Evolutionary conservation across 2,329 filamentous ascomycete genomes (phyloP).

Genomic region (Fusarium sp.): DNA sequence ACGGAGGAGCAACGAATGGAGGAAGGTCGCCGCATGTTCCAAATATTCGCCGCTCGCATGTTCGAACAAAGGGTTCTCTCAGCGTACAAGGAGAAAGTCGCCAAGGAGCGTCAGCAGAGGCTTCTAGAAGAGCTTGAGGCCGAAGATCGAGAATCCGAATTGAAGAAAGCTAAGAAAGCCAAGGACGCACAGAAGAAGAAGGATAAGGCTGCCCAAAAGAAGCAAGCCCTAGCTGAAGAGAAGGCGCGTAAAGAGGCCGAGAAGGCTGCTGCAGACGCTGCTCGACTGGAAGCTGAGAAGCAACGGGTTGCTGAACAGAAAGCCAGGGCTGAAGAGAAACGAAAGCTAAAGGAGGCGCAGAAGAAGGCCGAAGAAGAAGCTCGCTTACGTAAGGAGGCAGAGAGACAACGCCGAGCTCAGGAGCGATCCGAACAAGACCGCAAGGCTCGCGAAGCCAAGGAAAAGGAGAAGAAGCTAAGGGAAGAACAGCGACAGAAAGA

Average conservation of each 20-base stretch:
- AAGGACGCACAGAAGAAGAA: slow-evolving; percentile 96
- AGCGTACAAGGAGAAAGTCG: slow-evolving; percentile 98
- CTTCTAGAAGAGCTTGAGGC: slow-evolving; percentile 92
- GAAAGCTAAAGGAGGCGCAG: slow-evolving; percentile 90
- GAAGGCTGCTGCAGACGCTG: slow-evolving; percentile 87
- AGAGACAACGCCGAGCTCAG: slow-evolving; percentile 81
- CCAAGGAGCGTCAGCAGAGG: slow-evolving; percentile 89
- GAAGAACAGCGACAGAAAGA: slow-evolving; percentile 86
- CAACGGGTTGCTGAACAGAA: slow-evolving; percentile 84
- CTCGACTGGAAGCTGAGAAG: slow-evolving; percentile 79
- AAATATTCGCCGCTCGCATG: slow-evolving; percentile 99
- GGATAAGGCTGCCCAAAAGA: slow-evolving; percentile 91
- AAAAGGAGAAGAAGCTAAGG: slow-evolving; percentile 85
- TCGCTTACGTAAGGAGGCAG: slow-evolving; percentile 83
- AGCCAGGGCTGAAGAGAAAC: slow-evolving; percentile 87
- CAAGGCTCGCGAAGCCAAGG: slow-evolving; percentile 72
- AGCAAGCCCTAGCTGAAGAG: slow-evolving; percentile 89
- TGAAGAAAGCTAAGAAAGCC: slow-evolving; percentile 91
- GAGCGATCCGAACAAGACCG: slow-evolving; percentile 90
- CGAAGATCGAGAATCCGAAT: slow-evolving; percentile 79
- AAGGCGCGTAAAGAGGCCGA: slow-evolving; percentile 89
- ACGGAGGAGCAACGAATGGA: slow-evolving; percentile 99
- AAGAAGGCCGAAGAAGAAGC: slow-evolving; percentile 93
- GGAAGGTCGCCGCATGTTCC: slow-evolving; percentile 97
- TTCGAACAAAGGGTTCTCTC: slow-evolving; percentile 97